Evolutionary conservation across 768 basidiomycete genomes (phyloP), one percentile per base, ranked within the genome.

Genomic region (Paxillus ammoniavirescens): DNA sequence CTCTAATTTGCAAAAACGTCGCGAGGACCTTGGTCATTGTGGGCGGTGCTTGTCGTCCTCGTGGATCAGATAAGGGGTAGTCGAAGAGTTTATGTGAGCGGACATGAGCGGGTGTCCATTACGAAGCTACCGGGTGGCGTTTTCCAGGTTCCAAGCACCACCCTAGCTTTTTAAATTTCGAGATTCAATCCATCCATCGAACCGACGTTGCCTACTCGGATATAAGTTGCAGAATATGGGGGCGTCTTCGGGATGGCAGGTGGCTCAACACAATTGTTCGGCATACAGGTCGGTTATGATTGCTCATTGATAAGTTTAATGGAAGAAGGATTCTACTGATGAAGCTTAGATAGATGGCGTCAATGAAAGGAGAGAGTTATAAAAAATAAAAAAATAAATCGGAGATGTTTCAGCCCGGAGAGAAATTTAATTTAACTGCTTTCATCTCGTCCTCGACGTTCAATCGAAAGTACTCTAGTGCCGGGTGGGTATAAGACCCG

Each of bases 111-210:
- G 61, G 47, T 61, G 52, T 37, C 31, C 69, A 69, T 59, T 58
- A 62, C 64, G 63, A 70, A 63, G 53, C 50, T 4, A 17, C 47
- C 55, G 56, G 70, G 68, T 49, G 66, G 58, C 14, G 50, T 72
- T 54, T 26, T 26, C 26, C 26, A 26, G 6, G 26, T 26, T 26
- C 5, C 26, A 26, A 0, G 26, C 5, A 26, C 26, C 26, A 26
- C 26, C 26, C 26, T 26, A 26, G 26, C 26, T 26, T 26, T 26
- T 26, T 26, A 26, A 26, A 26, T 26, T 4, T 26, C 26, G 53
- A 63, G n/a, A 78, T 75, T 73, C 75, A 78, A 78, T 75, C 74
- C 75, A 78, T 64, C 79, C 82, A 54, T 78, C 80, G 17, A 80
- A 81, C 65, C 67, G 78, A 73, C 21, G 65, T 77, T 47, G 77